Base-by-base conservation (phyloP, 2,329 filamentous ascomycete genomes). In the Aspergillus jensenii region DNA sequence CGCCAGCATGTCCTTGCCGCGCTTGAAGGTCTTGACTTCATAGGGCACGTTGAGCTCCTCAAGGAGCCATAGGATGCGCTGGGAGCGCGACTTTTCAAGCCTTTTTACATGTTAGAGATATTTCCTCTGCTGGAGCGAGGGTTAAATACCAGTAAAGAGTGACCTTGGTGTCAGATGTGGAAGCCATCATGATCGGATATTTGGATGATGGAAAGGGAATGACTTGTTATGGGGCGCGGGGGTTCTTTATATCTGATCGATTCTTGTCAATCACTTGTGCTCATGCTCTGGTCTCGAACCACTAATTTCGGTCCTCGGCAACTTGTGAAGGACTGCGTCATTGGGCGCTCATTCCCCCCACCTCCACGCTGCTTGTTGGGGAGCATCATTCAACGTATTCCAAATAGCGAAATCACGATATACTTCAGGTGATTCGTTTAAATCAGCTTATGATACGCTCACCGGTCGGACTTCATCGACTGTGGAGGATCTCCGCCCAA, bases 31-130 rank as follows among this genome's bases (percentile, higher is more conserved):
- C 68, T 93, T 86, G 58, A 97, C 77, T 61, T 93, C 85, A 76
- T 96, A 96, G 27, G 88, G 82, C 35, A 96, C 74, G 44, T 89
- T 82, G 61, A 95, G 86, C 74, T 93, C 91, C 72, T 95, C 90
- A 44, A 96, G 84, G 6, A 96, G 86, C 90, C 90, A 96, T 45
- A 95, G 79, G 58, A 93, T 89, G 61, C 90, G 87, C 74, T 96
- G 90, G 12, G 90, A 86, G 65, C 92, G 89, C 56, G 91, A 96
- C 66, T 89, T 81, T 66, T 93, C 85, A 60, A 96, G 88, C 91
- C 91, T 96, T 54, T 9, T 9, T 15, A 15, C 6, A 35, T 23
- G 12, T 50, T 46, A 21, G 33, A 9, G 2, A 31, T 31, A 9
- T 31, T 61, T 46, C 52, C 37, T 41, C n/a, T 4, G 6, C 2